A percentile compares a stretch with the other conserved stretches of the same genome.
These are phyloP conservation scores for Sporisorium sorghi DNA, from an alignment of 1,284 basidiomycete species.

Conservation along the genomic window DNA sequence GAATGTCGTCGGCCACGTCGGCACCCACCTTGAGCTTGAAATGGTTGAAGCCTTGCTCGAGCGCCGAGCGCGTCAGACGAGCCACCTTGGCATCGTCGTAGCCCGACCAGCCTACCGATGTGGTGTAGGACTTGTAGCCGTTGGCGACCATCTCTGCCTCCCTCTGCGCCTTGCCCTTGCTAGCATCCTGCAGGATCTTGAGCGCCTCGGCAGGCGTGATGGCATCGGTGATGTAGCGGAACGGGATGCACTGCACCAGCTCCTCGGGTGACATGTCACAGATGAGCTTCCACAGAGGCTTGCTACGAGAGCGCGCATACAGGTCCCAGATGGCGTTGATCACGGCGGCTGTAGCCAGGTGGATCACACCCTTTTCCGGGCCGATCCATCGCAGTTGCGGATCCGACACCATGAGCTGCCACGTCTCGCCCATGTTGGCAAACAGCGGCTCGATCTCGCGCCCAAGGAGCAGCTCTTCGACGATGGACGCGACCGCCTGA, in stretches of 20 bases:
- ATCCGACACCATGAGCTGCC: constrained; percentile 52
- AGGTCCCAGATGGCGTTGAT: constrained; percentile 77
- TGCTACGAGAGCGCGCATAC: constrained; percentile 79
- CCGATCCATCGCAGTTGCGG: constrained; percentile 71
- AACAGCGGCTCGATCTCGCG: constrained; percentile 85
- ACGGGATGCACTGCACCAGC: constrained; percentile 83
- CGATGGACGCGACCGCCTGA: constrained; percentile 49
- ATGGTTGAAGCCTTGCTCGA: constrained; percentile 75
- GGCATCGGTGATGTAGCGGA: constrained; percentile 88
- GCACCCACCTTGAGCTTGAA: constrained; percentile 88
- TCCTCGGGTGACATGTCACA: constrained; percentile 86
- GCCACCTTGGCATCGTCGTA: constrained; percentile 92
- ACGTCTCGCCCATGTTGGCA: constrained; percentile 76
- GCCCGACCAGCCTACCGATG: constrained; percentile 78
- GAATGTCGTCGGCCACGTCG: constrained; percentile 82
- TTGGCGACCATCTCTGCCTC: constrained; percentile 49
- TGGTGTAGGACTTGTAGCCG: constrained; percentile 94
- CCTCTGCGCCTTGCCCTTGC: constrained; percentile 78
- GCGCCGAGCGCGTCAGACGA: constrained; percentile 84
- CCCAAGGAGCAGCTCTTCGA: constrained; percentile 82
- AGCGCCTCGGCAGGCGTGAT: constrained; percentile 91
- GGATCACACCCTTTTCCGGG: constrained; percentile 87
- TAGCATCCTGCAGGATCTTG: constrained; percentile 81
- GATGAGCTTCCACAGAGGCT: constrained; percentile 86
- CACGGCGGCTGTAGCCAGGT: constrained; percentile 83